Evolutionary conservation across 2,329 filamentous ascomycete species (phyloP).

Genomic region (Keithomyces neogunnii): DNA sequence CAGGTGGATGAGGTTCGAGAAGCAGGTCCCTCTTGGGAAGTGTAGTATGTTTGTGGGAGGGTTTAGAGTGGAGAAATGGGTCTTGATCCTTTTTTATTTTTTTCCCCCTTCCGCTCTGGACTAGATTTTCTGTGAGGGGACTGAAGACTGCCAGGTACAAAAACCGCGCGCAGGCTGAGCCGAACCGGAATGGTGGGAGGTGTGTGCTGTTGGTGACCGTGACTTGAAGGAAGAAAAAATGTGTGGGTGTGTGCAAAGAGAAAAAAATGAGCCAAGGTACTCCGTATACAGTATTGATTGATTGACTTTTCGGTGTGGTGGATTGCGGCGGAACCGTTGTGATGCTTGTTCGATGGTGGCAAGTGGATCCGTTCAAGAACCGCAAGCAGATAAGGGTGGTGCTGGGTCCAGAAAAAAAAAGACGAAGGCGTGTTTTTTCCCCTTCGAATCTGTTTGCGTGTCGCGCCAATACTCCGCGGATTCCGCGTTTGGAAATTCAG

Average conservation of each 20-base stretch:
- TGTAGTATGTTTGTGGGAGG: conserved; percentile 35
- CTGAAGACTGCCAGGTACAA: conserved; percentile 13
- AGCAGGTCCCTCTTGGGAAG: conserved; percentile 29
- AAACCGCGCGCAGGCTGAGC: conserved; percentile 11
- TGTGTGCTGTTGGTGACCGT: conserved; percentile 7
- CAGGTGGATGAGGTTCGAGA: conserved; percentile 31
- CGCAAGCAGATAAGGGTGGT: conserved; percentile 17
- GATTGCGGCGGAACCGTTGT: conserved; percentile 14
- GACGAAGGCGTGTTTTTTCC: conserved; percentile 10
- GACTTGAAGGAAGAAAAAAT: conserved; percentile 2
- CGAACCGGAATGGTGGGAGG: conserved; percentile 20
- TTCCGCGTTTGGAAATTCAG: conserved; percentile 5
- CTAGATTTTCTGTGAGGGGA: conserved; percentile 14
- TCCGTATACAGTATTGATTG: conserved; percentile 2
- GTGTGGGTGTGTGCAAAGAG: conserved; percentile 4
- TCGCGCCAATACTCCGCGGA: conserved; percentile 7
- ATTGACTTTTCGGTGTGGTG: conserved; percentile 9
- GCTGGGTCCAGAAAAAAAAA: conserved; percentile 14
- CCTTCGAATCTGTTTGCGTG: conserved; percentile 9
- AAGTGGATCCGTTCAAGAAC: conserved; percentile 16
- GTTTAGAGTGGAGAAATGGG: conserved; percentile 38
- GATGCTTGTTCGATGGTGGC: conserved; percentile 15
- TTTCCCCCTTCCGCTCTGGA: conserved; percentile 9
- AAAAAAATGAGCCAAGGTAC: not conserved
- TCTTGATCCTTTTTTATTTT: conserved; percentile 34